These are phyloP conservation scores for Diophrys appendiculata DNA, from an alignment of 73 alveolate species.

Conservation along the genomic window DNA sequence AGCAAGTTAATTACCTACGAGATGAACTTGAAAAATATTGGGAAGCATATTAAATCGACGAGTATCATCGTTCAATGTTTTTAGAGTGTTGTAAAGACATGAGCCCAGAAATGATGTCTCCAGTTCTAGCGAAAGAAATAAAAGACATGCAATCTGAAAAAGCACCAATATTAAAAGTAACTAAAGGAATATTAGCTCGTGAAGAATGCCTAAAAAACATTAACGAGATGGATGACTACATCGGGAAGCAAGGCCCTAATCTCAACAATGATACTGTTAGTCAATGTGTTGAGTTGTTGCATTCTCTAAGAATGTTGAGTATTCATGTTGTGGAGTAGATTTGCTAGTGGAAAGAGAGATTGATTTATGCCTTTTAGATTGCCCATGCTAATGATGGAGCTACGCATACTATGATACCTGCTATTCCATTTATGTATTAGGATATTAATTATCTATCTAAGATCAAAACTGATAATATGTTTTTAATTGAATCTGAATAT, in stretches of 20 bases:
- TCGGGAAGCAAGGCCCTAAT: slow-evolving; percentile 14
- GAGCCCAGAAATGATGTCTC: slow-evolving; percentile 28
- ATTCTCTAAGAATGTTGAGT: slow-evolving; percentile 59
- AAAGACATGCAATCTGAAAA: slow-evolving; percentile 46
- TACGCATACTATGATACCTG: slow-evolving; percentile 9
- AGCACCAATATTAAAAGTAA: slow-evolving; percentile 56
- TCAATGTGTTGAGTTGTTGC: slow-evolving; percentile 54
- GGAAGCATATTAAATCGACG: slow-evolving; percentile 34
- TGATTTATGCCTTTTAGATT: slow-evolving; percentile 28
- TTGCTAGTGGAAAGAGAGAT: slow-evolving; percentile 43
- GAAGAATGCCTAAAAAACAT: slow-evolving; percentile 56
- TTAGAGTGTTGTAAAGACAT: slow-evolving; percentile 34
- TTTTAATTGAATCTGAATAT: slow-evolving; percentile 32
- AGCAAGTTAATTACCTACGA: slow-evolving; percentile 16
- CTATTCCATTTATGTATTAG: slow-evolving; percentile 53
- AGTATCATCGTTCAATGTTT: slow-evolving; percentile 37
- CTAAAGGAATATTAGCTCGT: slow-evolving; percentile 61
- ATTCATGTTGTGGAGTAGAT: slow-evolving; percentile 62
- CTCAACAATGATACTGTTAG: slow-evolving; percentile 15
- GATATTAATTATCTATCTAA: slow-evolving; percentile 52
- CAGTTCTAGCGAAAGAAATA: slow-evolving; percentile 59
- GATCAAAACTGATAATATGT: slow-evolving; percentile 47
- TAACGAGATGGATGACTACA: slow-evolving; percentile 42
- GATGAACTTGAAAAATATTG: slow-evolving; percentile 32
- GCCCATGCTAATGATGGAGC: slow-evolving; percentile 26